A percentile compares a stretch with the other conserved stretches of the same genome.
These are phyloP conservation scores for Ceratocystis papillata DNA, from an alignment of 2,329 filamentous ascomycete species.

Conservation along the genomic window DNA sequence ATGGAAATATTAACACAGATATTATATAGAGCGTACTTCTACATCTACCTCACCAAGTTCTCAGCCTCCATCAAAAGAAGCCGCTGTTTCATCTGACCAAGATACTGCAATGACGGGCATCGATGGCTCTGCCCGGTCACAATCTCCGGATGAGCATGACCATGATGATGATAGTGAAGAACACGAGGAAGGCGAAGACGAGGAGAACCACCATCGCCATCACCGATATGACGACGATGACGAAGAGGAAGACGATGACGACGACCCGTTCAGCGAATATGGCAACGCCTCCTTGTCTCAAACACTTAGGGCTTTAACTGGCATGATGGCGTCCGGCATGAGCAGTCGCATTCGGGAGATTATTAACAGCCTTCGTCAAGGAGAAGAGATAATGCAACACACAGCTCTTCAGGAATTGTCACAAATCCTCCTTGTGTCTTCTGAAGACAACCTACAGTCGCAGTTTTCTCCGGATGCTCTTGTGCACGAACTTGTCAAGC, in stretches of 20 bases:
- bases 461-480: constrained; percentile 92
- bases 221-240: constrained; percentile 41
- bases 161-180: constrained; percentile 20
- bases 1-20: background rate
- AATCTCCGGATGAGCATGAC: constrained; percentile 33
- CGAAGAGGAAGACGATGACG: constrained; percentile 54
- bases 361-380: constrained; percentile 62
- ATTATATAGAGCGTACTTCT: background rate
- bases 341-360: constrained; percentile 70
- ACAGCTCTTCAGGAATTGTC: constrained; percentile 89
- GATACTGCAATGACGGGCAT: constrained; percentile 63
- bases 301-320: constrained; percentile 75
- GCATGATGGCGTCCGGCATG: constrained; percentile 74
- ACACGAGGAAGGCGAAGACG: constrained; percentile 14
- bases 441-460: constrained; percentile 89
- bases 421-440: constrained; percentile 85
- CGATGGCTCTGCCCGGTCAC: constrained; percentile 42
- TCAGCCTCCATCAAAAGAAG: constrained; percentile 44
- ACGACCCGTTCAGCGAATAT: constrained; percentile 55
- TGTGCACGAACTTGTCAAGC: constrained; percentile 79
- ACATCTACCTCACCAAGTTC: constrained; percentile 31
- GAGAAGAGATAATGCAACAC: constrained; percentile 80
- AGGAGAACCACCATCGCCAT: constrained; percentile 27
- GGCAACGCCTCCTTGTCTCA: constrained; percentile 50
- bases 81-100: constrained; percentile 42